Evolutionary conservation across 2,329 filamentous ascomycete genomes (phyloP).

Genomic region (Diaporthe caulivora): DNA sequence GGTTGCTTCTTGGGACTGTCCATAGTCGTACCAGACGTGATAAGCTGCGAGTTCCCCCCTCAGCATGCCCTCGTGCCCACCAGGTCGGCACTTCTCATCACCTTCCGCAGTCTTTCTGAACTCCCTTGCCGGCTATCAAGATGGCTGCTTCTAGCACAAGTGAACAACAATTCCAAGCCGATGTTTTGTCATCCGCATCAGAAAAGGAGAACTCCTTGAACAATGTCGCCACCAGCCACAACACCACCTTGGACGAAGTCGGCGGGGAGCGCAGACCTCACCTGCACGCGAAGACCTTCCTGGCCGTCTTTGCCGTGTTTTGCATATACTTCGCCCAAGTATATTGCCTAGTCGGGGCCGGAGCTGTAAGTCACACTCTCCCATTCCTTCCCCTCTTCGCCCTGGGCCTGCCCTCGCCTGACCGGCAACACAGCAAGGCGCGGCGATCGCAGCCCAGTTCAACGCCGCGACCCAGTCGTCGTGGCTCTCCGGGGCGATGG

Average conservation of each 20-base stretch:
- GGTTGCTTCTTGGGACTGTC: background rate
- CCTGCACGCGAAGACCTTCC: constrained; percentile 50
- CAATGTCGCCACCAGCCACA: background rate
- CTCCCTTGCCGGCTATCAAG: background rate
- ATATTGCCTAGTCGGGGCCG: constrained; percentile 50
- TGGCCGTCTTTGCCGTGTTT: constrained; percentile 51
- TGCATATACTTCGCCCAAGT: constrained; percentile 53
- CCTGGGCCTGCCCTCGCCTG: background rate
- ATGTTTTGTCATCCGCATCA: constrained; percentile 12
- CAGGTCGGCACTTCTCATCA: constrained; percentile 6
- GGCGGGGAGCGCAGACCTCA: constrained; percentile 42
- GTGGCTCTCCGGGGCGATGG: constrained; percentile 53
- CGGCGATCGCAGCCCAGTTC: constrained; percentile 49
- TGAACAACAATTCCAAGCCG: background rate
- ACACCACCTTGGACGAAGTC: background rate
- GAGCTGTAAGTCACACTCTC: constrained; percentile 46
- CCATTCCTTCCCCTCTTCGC: background rate
- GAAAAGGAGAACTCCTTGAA: background rate
- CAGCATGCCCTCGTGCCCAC: background rate
- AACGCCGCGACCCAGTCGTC: constrained; percentile 42
- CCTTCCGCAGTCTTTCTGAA: background rate
- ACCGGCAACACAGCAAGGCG: constrained; percentile 46
- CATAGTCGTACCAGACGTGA: constrained; percentile 12
- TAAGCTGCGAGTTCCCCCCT: constrained; percentile 3
- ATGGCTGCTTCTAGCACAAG: constrained; percentile 2